Conservation (phyloP, 805 yeast species). For the Cephaloascus albidus region DNA sequence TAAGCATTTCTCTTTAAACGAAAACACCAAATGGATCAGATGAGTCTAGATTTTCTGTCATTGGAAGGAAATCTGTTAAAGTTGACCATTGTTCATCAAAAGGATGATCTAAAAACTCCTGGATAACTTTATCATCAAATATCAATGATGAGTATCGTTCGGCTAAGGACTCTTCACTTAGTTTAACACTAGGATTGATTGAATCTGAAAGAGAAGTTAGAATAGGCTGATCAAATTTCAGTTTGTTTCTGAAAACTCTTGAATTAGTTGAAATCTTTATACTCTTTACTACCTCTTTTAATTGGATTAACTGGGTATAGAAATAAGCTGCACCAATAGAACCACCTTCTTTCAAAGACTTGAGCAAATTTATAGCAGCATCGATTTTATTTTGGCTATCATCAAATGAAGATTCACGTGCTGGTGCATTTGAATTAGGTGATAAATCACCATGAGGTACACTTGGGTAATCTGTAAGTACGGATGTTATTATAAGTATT, state of each 20-base stretch:
- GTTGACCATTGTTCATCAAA: neutral
- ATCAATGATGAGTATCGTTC: neutral
- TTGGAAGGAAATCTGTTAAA: too few relatives aligned
- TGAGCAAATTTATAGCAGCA: neutral
- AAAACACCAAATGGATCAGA: too few relatives aligned
- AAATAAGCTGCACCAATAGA: neutral
- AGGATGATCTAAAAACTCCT: neutral
- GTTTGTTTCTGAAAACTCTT: neutral
- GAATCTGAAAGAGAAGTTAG: neutral
- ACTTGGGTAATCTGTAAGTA: conserved; percentile 1
- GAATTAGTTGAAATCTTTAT: neutral
- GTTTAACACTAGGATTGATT: neutral
- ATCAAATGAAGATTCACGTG: neutral
- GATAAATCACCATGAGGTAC: neutral
- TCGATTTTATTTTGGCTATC: neutral
- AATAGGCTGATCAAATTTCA: too few relatives aligned
- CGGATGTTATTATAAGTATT: conserved; percentile 1
- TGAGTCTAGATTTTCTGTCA: too few relatives aligned
- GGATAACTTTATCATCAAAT: neutral
- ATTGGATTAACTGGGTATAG: neutral
- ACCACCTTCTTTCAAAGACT: neutral
- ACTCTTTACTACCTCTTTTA: neutral
- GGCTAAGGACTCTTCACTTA: neutral
- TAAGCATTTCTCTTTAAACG: too few relatives aligned
- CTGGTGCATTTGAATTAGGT: neutral